Base-by-base conservation (phyloP, 345 rosid genomes). In the Hibiscus trionum region DNA sequence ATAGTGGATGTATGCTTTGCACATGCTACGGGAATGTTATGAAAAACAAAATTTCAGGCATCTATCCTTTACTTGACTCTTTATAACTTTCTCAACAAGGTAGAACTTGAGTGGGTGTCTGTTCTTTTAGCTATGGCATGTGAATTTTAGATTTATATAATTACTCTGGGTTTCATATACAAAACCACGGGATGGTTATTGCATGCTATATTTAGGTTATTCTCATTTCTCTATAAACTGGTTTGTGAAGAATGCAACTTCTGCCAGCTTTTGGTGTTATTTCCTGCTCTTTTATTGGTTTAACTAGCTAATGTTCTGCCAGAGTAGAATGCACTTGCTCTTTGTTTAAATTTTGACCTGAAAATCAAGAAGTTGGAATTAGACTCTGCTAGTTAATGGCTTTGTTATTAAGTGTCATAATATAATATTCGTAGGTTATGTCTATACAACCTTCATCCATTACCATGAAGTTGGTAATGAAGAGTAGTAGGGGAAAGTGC, bases 171-270 rank as follows among this genome's bases (percentile, higher is more conserved):
- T 66, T 66, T 50, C 56, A 5, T 8, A 66, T n/a, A 50, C 39
- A 50, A 49, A 27, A 68, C 8, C 24, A 29, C 4, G 44, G 35
- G 15, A 8, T 4, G 44, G 11, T 35, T 62, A 26, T 39, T 42
- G 33, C 29, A 19, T 65, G 69, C 21, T 42, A 64, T 65, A 11
- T 62, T 62, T 62, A 62, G 55, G 11, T 65, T 42, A 65, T 65
- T 65, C 31, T 65, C 33, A 11, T 21, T 64, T 42, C 26, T 61
- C 6, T 61, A 61, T 3, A 27, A 61, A 33, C 66, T 4, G 10
- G 47, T 17, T 11, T n/a, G 17, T 62, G 24, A 35, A 35, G 47
- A 17, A 62, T n/a, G 47, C 66, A 33, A 5, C 12, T 35, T 35
- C 35, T 65, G 11, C 33, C 17, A 37, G 1, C 14, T 44, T 44